Conservation (phyloP, 768 basidiomycete species). For the Termitomyces sp. region DNA sequence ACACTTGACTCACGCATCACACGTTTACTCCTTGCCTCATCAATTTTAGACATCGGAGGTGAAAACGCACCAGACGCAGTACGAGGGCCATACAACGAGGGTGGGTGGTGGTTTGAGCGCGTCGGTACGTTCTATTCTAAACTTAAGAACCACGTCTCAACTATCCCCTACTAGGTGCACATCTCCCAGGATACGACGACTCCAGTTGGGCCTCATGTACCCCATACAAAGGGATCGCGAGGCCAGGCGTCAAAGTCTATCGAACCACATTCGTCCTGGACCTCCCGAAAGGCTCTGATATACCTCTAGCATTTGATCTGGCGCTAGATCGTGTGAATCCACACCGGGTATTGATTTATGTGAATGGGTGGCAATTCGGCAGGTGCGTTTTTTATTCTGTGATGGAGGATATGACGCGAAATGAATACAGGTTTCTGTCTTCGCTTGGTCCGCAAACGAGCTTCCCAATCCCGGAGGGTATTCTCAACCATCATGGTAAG, state of each 20-base stretch:
- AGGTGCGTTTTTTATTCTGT: constrained; percentile 34
- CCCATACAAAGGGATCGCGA: constrained; percentile 40
- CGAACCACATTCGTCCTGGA: constrained; percentile 54
- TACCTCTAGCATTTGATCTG: constrained; percentile 58
- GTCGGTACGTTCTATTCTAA: constrained; percentile 26
- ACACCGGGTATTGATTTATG: constrained; percentile 62
- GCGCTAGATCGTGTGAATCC: constrained; percentile 42
- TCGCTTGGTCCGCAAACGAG: constrained; percentile 41
- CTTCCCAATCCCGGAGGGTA: constrained; percentile 28
- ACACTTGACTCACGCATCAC: background rate
- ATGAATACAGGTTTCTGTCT: constrained; percentile 24
- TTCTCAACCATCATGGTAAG: constrained; percentile 31
- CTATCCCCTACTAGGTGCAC: constrained; percentile 35
- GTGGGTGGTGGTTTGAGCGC: constrained; percentile 53
- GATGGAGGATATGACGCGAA: too few relatives aligned
- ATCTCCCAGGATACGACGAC: constrained; percentile 56
- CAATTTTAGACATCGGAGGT: constrained; percentile 30
- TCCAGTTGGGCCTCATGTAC: constrained; percentile 49
- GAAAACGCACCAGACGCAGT: constrained; percentile 49
- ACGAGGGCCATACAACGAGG: constrained; percentile 59
- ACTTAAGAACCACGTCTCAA: background rate
- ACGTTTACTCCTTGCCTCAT: background rate
- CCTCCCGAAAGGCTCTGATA: constrained; percentile 47
- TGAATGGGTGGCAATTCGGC: constrained; percentile 76
- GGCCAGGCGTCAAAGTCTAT: constrained; percentile 62